Conservation (phyloP, 352 stramenopile species). For the Globisporangium heterothallicum region DNA sequence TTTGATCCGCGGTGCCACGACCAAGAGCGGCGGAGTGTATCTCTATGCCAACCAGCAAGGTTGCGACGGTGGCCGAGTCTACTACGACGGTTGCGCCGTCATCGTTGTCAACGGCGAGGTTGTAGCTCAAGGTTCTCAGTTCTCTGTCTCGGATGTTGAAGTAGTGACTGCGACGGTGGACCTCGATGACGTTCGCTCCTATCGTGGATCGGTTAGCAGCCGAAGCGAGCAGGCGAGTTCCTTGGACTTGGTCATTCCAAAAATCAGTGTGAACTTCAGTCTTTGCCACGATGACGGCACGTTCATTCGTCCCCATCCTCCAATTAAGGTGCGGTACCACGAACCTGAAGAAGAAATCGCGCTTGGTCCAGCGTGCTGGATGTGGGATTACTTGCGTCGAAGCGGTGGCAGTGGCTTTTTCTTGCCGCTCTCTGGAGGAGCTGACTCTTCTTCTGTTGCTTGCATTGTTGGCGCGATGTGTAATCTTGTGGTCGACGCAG, state of each 20-base stretch:
- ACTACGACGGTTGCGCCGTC: conserved; percentile 96
- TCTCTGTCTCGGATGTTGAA: conserved; percentile 94
- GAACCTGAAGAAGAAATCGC: conserved; percentile 96
- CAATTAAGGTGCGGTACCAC: conserved; percentile 74
- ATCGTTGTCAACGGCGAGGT: conserved; percentile 97
- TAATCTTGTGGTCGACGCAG: conserved; percentile 86
- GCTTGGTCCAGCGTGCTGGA: conserved; percentile 95
- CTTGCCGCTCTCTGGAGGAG: conserved; percentile 94
- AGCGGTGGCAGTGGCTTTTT: conserved; percentile 89
- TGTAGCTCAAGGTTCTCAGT: conserved; percentile 94
- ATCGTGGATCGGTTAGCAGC: conserved; percentile 89
- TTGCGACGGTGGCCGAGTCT: conserved; percentile 94
- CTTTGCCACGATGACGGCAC: conserved; percentile 56
- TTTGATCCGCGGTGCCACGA: conserved; percentile 86
- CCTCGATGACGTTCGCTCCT: conserved; percentile 96
- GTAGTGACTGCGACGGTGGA: conserved; percentile 95
- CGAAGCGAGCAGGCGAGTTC: conserved; percentile 92
- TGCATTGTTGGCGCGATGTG: conserved; percentile 98
- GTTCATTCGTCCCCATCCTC: conserved; percentile 28
- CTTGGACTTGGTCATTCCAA: conserved; percentile 51
- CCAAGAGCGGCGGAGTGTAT: conserved; percentile 96
- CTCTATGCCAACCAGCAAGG: conserved; percentile 97
- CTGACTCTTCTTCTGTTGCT: conserved; percentile 94
- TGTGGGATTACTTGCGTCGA: conserved; percentile 98
- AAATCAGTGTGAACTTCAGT: conserved; percentile 64